phyloP scores from a whole-genome alignment of 306 rosid species.

The Fragaria ananassa region DNA sequence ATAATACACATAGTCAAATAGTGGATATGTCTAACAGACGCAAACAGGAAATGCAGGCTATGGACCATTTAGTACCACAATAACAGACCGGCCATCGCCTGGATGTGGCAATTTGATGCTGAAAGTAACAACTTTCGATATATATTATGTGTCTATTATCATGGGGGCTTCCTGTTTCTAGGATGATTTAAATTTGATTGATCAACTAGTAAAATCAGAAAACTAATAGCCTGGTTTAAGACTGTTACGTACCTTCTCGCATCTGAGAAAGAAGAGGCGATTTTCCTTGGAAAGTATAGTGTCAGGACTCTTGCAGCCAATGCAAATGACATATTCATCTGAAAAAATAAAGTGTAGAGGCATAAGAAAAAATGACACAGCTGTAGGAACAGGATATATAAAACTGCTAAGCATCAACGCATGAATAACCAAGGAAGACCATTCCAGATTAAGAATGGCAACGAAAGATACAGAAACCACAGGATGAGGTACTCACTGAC shows the following conservation, averaged over 20 bases:
- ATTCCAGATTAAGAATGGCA: neutral
- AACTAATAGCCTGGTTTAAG: neutral
- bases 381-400: neutral
- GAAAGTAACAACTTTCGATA: too few relatives aligned
- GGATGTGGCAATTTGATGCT: too few relatives aligned
- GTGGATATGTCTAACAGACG: neutral
- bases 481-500: constrained; percentile 49
- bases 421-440: neutral
- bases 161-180: neutral
- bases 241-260: constrained; percentile 65
- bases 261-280: constrained; percentile 94
- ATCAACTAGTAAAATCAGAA: neutral
- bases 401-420: neutral
- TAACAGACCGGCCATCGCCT: too few relatives aligned
- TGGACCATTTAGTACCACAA: neutral
- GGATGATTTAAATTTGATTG: neutral
- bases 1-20: neutral
- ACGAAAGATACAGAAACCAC: neutral
- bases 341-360: constrained; percentile 17
- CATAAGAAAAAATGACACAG: neutral
- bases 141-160: too few relatives aligned
- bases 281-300: constrained; percentile 92
- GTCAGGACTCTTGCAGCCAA: constrained; percentile 59
- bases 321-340: constrained; percentile 45
- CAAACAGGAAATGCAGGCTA: neutral